Conservation (phyloP, 2,329 filamentous ascomycete genomes). For the Fusarium nisikadoi region DNA sequence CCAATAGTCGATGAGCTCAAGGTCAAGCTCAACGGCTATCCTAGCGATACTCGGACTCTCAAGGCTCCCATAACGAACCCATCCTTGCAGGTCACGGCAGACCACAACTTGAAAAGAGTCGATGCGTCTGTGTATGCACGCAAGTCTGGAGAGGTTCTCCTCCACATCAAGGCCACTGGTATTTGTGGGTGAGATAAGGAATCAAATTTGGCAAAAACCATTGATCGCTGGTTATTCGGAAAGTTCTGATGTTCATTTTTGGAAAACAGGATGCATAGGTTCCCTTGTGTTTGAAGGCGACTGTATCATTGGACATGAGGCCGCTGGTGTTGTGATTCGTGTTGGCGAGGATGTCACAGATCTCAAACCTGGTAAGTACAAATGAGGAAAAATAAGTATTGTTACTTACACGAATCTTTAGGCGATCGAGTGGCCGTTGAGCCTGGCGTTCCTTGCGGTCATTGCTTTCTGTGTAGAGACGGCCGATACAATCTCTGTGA, state of each 20-base stretch:
- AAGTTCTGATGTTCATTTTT: slow-evolving; percentile 75
- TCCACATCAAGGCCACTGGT: slow-evolving; percentile 71
- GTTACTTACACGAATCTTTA: slow-evolving; percentile 21
- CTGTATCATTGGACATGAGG: slow-evolving; percentile 74
- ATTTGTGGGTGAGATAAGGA: slow-evolving; percentile 65
- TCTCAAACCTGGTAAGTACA: slow-evolving; percentile 56
- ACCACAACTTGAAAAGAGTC: slow-evolving; percentile 66
- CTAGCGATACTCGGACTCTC: slow-evolving; percentile 25
- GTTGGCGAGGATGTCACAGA: slow-evolving; percentile 65
- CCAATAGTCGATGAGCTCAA: slow-evolving; percentile 29
- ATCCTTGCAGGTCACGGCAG: slow-evolving; percentile 61
- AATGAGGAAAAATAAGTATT: no score
- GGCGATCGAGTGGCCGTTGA: slow-evolving; percentile 75
- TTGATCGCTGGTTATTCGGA: background rate
- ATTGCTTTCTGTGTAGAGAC: slow-evolving; percentile 67
- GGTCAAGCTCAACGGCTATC: slow-evolving; percentile 21
- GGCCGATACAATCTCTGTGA: slow-evolving; percentile 74
- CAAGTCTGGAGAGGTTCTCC: slow-evolving; percentile 63
- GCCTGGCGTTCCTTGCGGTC: slow-evolving; percentile 71
- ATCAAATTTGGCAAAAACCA: background rate
- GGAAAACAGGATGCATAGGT: slow-evolving; percentile 73
- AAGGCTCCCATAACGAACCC: slow-evolving; percentile 47
- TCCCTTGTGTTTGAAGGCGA: slow-evolving; percentile 70
- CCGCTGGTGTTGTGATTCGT: slow-evolving; percentile 67
- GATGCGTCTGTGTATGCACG: slow-evolving; percentile 68